Evolutionary conservation across 352 stramenopile species (phyloP).

Genomic region (Phytophthora chlamydospora): DNA sequence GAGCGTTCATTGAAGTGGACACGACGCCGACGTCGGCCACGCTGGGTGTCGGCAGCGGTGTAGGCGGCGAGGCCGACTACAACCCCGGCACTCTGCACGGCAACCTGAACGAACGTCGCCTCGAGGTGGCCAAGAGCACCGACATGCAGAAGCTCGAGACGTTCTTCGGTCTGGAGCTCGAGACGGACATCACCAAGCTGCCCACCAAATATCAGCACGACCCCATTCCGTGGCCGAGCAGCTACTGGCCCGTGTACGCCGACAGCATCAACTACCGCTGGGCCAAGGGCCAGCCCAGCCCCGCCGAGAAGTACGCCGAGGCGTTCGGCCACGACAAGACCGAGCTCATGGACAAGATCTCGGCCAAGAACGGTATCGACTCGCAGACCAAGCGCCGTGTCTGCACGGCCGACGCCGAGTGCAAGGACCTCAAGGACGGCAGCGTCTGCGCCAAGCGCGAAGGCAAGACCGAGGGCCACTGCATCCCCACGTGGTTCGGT

Average conservation of each 20-base stretch:
- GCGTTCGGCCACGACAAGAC: slow-evolving; percentile 52
- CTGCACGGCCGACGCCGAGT: slow-evolving; percentile 42
- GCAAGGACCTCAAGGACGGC: slow-evolving; percentile 38
- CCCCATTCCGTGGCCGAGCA: slow-evolving; percentile 65
- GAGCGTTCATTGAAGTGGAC: slow-evolving; percentile 17
- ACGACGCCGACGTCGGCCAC: slow-evolving; percentile 31
- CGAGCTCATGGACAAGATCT: slow-evolving; percentile 54
- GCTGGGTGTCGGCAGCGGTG: slow-evolving; percentile 8
- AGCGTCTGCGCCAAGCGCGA: slow-evolving; percentile 54
- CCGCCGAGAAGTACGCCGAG: slow-evolving; percentile 58
- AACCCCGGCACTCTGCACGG: slow-evolving; percentile 20
- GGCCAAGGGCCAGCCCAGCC: slow-evolving; percentile 40
- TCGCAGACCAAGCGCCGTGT: slow-evolving; percentile 34
- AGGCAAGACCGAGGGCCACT: slow-evolving; percentile 38
- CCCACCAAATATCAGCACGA: slow-evolving; percentile 47
- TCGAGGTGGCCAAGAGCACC: slow-evolving; percentile 46
- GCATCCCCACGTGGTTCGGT: slow-evolving; percentile 65
- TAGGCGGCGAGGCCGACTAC: slow-evolving; percentile 12
- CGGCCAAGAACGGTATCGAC: slow-evolving; percentile 51
- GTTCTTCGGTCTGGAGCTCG: slow-evolving; percentile 52
- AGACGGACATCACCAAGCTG: slow-evolving; percentile 58
- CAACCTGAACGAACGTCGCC: slow-evolving; percentile 12
- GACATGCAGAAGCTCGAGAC: slow-evolving; percentile 59
- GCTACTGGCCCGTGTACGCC: slow-evolving; percentile 71
- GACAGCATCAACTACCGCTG: slow-evolving; percentile 74